Base-by-base conservation (phyloP, 2,329 filamentous ascomycete species). In the Calonectria ilicicola region DNA sequence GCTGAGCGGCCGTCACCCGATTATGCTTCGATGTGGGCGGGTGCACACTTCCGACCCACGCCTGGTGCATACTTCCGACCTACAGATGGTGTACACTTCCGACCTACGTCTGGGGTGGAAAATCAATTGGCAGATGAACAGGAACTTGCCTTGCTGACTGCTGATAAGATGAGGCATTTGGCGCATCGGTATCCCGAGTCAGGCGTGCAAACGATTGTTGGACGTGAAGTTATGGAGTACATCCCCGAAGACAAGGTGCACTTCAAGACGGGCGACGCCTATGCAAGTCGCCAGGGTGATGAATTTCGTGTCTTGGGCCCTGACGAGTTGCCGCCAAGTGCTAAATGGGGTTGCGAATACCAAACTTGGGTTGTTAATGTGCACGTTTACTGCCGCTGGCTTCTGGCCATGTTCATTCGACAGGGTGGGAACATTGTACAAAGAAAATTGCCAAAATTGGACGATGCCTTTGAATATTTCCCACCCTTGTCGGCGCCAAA, bases 1-100 rank as follows among this genome's bases (percentile, higher is more conserved):
- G 62, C 42, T 12, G 17, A 46, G 15, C 62, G 62, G 2, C 62
- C 62, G 35, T 65, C 42, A 8, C 44, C 62, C 32, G 62, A 65
- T 29, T 65, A 65, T 35, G 42, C 62, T 29, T 65, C 62, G 14
- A 65, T 51, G 62, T 44, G 29, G 62, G n/a, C n/a, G n/a, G n/a
- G 51, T n/a, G 51, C 51, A 14, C 51, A 58, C 38, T 38, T 12
- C 29, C 17, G 51, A 14, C 51, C 51, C 3, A 38, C 32, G 10
- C 27, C 51, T 21, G 51, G 17, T n/a, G 51, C 51, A 14, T 29
- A 58, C 38, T 38, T 12, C 29, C 17, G 51, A 14, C 51, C 51
- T 2, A 38, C 32, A n/a, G n/a, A n/a, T n/a, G n/a, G 51, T n/a
- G 51, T 29, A 14, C 51, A 58, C 38, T 38, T 12, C 29, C 17